A percentile compares a stretch with the other conserved stretches of the same genome.
phyloP scores from a whole-genome alignment of 1,139 yeast species.

The Hyphopichia burtonii region DNA sequence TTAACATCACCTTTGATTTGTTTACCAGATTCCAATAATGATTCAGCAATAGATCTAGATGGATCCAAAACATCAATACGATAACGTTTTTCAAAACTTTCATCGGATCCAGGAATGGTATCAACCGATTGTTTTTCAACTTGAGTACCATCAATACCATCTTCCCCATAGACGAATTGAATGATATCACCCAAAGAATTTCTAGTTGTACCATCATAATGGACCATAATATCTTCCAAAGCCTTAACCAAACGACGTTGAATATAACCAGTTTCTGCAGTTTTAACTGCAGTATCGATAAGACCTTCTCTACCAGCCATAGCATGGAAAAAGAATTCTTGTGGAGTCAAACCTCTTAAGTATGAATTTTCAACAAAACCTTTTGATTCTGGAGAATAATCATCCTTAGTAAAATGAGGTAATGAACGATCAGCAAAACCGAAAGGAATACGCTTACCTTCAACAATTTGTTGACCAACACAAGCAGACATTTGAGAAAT shows the following conservation, averaged over 20 bases:
- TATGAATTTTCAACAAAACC: constrained; percentile 98
- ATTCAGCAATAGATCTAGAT: constrained; percentile 60
- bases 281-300: constrained; percentile 97
- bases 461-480: constrained; percentile 99
- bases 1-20: constrained; percentile 90
- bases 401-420: constrained; percentile 98
- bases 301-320: constrained; percentile 99
- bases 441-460: constrained; percentile 98
- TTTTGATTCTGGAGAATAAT: constrained; percentile 95
- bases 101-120: constrained; percentile 91
- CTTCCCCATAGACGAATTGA: constrained; percentile 98
- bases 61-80: constrained; percentile 84
- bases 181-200: constrained; percentile 95
- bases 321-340: constrained; percentile 98
- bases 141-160: constrained; percentile 97
- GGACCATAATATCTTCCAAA: constrained; percentile 97
- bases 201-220: constrained; percentile 97
- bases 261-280: constrained; percentile 98
- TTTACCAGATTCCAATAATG: constrained; percentile 81
- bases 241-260: constrained; percentile 99
- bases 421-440: constrained; percentile 95
- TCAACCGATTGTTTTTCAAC: constrained; percentile 98
- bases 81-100: constrained; percentile 77
- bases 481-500: constrained; percentile 99
- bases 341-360: constrained; percentile 96